Base-by-base conservation (phyloP, 495 filamentous ascomycete genomes). In the Penicillium canescens region DNA sequence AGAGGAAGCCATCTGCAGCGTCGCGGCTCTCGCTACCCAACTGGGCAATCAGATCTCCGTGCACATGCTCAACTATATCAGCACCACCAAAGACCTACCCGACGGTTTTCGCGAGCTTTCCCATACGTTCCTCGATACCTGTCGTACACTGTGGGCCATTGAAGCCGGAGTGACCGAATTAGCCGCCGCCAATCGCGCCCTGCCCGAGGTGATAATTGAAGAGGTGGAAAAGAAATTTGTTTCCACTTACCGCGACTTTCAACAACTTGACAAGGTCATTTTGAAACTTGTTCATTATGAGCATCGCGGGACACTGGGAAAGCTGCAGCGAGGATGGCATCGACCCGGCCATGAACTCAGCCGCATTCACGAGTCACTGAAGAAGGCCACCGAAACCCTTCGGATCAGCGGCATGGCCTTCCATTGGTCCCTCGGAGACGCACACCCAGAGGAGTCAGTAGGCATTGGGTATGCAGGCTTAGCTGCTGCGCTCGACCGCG, bases 41-140 rank as follows among this genome's bases (percentile, higher is more conserved):
- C 46, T 65, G 4, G 78, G 77, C 42, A 79, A 83, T 56, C 71
- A 70, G 48, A 78, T 80, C 54, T 74, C 80, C 1, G 73, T 83
- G 16, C 80, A 75, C 54, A 78, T 81, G 71, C 74, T 83, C 37
- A 78, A 83, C 54, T 82, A 80, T 54, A 69, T 83, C 18, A 79
- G 72, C 39, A 74, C 77, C 6, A 68, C 68, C 31, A 71, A 77
- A 40, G 60, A 70, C 18, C 69, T 70, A 26, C 70, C 73, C 0
- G 55, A 70, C 45, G 73, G 75, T 20, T 78, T 81, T 59, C 69
- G 74, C 41, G 63, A 72, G n/a, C 64, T 82, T 5, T 76, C 78
- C 1, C 68, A 71, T 31, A 74, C 76, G 38, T 82, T 81, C 50
- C 67, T 82, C 14, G 77, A 81, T 42, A 77, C 76, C 34, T 78